phyloP scores from a whole-genome alignment of 495 filamentous ascomycete genomes.

The Neurospora tetrasperma region DNA sequence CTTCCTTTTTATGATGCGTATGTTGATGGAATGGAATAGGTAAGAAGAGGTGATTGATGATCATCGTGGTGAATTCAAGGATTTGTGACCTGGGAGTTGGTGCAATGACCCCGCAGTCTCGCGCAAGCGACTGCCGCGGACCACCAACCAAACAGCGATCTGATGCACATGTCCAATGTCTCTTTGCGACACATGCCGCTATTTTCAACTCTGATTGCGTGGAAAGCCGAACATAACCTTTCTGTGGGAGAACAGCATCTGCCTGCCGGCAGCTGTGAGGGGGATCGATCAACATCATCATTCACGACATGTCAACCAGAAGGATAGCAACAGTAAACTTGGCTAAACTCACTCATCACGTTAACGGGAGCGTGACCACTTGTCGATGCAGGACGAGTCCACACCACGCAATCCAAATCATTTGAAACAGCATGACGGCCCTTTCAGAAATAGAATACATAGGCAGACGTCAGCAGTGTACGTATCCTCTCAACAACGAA shows the following conservation, averaged over 20 bases:
- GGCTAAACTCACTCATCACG: neutral
- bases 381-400: neutral
- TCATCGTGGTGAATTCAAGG: neutral
- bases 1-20: neutral
- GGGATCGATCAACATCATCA: neutral
- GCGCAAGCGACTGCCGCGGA: neutral
- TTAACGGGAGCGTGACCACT: neutral
- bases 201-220: neutral
- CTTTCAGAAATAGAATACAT: neutral
- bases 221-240: neutral
- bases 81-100: neutral
- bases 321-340: neutral
- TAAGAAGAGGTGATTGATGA: neutral
- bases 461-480: neutral
- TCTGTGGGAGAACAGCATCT: neutral
- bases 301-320: neutral
- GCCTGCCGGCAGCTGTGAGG: neutral
- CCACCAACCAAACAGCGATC: neutral
- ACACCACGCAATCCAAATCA: neutral
- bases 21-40: neutral
- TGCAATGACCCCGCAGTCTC: neutral
- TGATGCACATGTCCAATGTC: neutral
- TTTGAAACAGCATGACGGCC: neutral
- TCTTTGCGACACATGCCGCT: neutral
- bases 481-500: neutral